Percentiles rank a stretch among this genome's conserved stretches.
phyloP scores from a whole-genome alignment of 345 rosid species.

The Populus nigra region DNA sequence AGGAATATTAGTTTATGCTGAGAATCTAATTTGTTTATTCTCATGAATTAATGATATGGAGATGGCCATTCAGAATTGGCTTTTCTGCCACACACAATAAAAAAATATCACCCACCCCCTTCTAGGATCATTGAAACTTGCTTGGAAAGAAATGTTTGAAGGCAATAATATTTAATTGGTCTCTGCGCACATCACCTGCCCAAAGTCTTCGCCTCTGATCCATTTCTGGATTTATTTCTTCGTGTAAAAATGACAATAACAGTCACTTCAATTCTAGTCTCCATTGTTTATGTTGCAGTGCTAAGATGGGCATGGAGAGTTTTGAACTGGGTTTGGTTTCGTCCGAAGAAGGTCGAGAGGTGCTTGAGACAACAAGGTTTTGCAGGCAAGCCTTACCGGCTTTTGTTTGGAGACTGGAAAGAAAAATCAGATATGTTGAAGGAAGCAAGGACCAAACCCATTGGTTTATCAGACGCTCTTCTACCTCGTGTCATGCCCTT shows the following conservation, averaged over 20 bases:
- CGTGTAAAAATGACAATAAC: not conserved
- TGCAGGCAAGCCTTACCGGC: conserved; percentile 37
- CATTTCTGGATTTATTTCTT: too few relatives aligned
- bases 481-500: conserved; percentile 40
- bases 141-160: too few relatives aligned
- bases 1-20: too few relatives aligned
- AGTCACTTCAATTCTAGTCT: not conserved
- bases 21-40: too few relatives aligned
- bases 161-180: too few relatives aligned
- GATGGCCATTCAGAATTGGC: too few relatives aligned
- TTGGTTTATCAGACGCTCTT: conserved; percentile 31
- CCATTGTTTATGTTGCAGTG: not conserved
- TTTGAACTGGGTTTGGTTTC: conserved; percentile 44
- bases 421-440: conserved; percentile 17
- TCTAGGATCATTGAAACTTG: too few relatives aligned
- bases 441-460: conserved; percentile 36
- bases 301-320: conserved; percentile 24
- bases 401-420: conserved; percentile 41
- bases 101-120: too few relatives aligned
- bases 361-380: conserved; percentile 45
- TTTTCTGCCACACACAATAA: too few relatives aligned
- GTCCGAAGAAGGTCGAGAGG: conserved; percentile 47
- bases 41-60: too few relatives aligned
- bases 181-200: too few relatives aligned
- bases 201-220: too few relatives aligned